A percentile compares a stretch with the other conserved stretches of the same genome.
phyloP scores from a whole-genome alignment of 257 asterid species.

The Solanum piurae region DNA sequence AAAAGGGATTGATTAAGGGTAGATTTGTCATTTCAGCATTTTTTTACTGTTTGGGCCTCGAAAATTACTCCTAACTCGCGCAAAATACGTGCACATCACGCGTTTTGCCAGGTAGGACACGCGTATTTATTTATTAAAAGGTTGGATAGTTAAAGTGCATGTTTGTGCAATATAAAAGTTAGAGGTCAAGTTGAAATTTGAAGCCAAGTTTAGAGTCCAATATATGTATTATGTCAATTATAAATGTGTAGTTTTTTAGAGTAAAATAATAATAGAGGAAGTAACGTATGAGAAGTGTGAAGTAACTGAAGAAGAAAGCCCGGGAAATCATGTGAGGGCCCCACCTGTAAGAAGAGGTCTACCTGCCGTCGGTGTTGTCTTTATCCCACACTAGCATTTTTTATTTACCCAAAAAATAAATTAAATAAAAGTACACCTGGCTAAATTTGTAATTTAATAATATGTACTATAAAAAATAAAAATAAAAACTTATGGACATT shows the following conservation, averaged over 20 bases:
- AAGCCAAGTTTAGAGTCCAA: too few relatives aligned
- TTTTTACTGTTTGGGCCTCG: too few relatives aligned
- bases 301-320: slow-evolving; percentile 10
- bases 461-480: background rate
- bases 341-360: slow-evolving; percentile 20
- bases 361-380: slow-evolving; percentile 44
- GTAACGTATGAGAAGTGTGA: slow-evolving; percentile 2
- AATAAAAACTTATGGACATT: background rate
- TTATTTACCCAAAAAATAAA: background rate
- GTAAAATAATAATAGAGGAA: background rate
- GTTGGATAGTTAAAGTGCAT: too few relatives aligned
- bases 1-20: too few relatives aligned
- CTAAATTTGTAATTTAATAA: background rate
- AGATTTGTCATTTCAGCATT: too few relatives aligned
- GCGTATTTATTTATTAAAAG: too few relatives aligned
- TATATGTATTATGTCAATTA: background rate
- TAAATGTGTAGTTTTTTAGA: background rate
- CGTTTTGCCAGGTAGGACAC: too few relatives aligned
- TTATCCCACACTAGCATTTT: slow-evolving; percentile 10
- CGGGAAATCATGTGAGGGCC: slow-evolving; percentile 15
- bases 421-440: background rate
- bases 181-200: too few relatives aligned
- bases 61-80: too few relatives aligned
- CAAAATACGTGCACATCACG: too few relatives aligned
- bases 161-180: too few relatives aligned